Conservation (phyloP, 192 early-diverging fungal genomes). For the Coemansia sp. region DNA sequence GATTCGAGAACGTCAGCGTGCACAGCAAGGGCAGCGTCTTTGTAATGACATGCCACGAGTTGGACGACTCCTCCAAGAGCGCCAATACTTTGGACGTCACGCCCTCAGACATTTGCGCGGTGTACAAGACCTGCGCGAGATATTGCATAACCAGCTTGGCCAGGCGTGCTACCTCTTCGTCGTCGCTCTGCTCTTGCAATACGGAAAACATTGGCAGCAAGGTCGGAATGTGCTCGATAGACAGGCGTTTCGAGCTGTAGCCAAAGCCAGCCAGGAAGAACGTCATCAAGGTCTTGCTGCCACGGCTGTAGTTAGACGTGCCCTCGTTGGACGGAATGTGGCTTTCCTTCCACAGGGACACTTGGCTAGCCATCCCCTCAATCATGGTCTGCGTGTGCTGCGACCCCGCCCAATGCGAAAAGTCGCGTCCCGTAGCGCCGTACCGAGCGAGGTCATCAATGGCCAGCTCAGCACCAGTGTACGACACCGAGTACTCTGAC, state of each 20-base stretch:
- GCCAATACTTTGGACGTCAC: conserved; percentile 35
- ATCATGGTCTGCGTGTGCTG: conserved; percentile 29
- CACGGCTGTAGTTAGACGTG: conserved; percentile 51
- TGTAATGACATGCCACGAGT: conserved; percentile 78
- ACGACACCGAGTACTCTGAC: conserved; percentile 64
- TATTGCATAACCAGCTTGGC: conserved; percentile 37
- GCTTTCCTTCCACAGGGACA: conserved; percentile 37
- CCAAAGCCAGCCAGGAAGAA: conserved; percentile 33
- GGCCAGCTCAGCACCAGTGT: conserved; percentile 49
- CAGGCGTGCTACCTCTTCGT: conserved; percentile 38
- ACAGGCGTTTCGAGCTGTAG: conserved; percentile 32
- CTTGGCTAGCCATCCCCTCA: conserved; percentile 20
- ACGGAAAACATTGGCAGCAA: conserved; percentile 36
- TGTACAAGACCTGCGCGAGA: conserved; percentile 45
- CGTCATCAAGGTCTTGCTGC: conserved; percentile 49
- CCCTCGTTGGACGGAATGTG: conserved; percentile 50
- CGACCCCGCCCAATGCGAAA: conserved; percentile 48
- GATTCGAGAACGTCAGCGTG: conserved; percentile 84
- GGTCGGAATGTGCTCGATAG: conserved; percentile 28
- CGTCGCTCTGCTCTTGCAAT: conserved; percentile 51
- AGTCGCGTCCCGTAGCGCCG: conserved; percentile 50
- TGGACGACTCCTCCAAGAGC: conserved; percentile 40
- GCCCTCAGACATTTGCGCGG: conserved; percentile 22
- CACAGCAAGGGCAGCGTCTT: conserved; percentile 85
- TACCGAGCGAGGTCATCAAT: conserved; percentile 43